phyloP scores from a whole-genome alignment of 2,329 filamentous ascomycete genomes.

The Xylaria sp. region DNA sequence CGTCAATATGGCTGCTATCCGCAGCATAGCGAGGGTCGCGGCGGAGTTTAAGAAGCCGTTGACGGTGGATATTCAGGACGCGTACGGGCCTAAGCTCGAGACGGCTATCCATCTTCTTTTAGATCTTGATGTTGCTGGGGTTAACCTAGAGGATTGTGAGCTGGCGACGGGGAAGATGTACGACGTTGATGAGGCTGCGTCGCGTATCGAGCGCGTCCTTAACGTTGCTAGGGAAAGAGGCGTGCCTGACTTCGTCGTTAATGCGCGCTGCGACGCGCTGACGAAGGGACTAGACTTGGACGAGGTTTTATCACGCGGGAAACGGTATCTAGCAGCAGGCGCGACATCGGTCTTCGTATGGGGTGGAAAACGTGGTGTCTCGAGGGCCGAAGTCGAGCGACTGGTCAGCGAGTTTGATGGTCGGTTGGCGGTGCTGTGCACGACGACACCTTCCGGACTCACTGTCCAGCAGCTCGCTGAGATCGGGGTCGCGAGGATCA shows the following conservation, averaged over 20 bases:
- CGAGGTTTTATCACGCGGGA: conserved; percentile 58
- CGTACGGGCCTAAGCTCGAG: conserved; percentile 56
- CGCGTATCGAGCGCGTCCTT: conserved; percentile 54
- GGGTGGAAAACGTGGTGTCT: conserved; percentile 50
- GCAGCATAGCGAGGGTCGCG: conserved; percentile 53
- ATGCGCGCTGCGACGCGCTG: conserved; percentile 62
- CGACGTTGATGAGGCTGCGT: conserved; percentile 54
- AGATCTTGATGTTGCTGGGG: conserved; percentile 59
- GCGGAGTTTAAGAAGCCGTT: conserved; percentile 52
- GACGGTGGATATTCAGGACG: conserved; percentile 65
- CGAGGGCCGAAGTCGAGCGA: conserved; percentile 53
- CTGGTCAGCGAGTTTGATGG: conserved; percentile 56
- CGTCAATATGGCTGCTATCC: conserved; percentile 56
- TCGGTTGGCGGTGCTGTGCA: conserved; percentile 47
- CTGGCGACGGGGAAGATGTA: conserved; percentile 52
- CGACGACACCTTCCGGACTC: conserved; percentile 44
- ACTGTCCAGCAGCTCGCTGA: conserved; percentile 51
- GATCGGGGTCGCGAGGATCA: conserved; percentile 59
- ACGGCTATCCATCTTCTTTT: conserved; percentile 56
- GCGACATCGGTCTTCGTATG: conserved; percentile 65
- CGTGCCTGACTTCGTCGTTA: conserved; percentile 61
- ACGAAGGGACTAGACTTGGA: conserved; percentile 43
- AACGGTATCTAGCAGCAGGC: conserved; percentile 61
- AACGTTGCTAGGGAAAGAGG: conserved; percentile 54
- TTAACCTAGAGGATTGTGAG: conserved; percentile 64